phyloP scores from a whole-genome alignment of 805 yeast genomes.

The Nematodospora valgi region DNA sequence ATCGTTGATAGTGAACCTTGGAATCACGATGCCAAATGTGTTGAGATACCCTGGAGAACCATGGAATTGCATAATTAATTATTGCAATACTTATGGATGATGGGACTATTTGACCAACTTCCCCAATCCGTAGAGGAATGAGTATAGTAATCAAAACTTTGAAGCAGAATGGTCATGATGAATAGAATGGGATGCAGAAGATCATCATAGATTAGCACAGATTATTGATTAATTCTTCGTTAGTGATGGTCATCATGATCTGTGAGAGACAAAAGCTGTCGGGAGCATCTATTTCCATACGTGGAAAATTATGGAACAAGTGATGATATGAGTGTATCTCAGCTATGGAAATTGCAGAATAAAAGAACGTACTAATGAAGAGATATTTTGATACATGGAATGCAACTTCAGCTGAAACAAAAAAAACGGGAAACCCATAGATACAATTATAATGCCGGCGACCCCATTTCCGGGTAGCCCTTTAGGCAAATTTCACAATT shows the following conservation, averaged over 20 bases:
- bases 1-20: slow-evolving; percentile 42
- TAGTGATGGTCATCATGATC: slow-evolving; percentile 41
- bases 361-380: slow-evolving; percentile 36
- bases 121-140: slow-evolving; percentile 51
- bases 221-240: slow-evolving; percentile 34
- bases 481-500: slow-evolving; percentile 23
- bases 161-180: slow-evolving; percentile 45
- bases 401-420: slow-evolving; percentile 28
- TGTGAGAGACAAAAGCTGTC: slow-evolving; percentile 27
- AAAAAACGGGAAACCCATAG: slow-evolving; percentile 36
- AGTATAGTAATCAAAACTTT: slow-evolving; percentile 23
- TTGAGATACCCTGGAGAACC: slow-evolving; percentile 43
- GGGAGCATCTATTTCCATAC: slow-evolving; percentile 46
- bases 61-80: slow-evolving; percentile 32
- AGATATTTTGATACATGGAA: slow-evolving; percentile 40
- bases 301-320: slow-evolving; percentile 37
- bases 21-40: slow-evolving; percentile 45
- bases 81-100: slow-evolving; percentile 45
- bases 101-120: slow-evolving; percentile 48
- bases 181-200: slow-evolving; percentile 47
- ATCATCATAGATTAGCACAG: slow-evolving; percentile 28
- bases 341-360: slow-evolving; percentile 40
- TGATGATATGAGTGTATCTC: slow-evolving; percentile 32
- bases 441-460: slow-evolving; percentile 47
- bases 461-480: slow-evolving; percentile 44